These are phyloP conservation scores for Extremus antarcticus DNA, from an alignment of 495 filamentous ascomycete species.

Conservation along the genomic window DNA sequence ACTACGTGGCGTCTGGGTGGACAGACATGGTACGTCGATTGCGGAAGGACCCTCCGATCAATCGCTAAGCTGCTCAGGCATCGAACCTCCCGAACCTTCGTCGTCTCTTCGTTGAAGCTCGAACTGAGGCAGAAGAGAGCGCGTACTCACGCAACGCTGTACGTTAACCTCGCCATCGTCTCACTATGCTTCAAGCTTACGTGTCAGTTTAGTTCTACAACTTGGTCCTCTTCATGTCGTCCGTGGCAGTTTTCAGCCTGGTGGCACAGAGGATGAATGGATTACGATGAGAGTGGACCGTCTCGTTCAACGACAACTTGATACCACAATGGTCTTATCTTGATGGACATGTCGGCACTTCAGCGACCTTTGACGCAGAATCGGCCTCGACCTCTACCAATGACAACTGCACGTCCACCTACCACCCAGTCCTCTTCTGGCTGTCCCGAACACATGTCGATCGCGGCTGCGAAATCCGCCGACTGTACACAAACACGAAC, in stretches of 20 bases:
- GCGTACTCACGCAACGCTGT: conserved; percentile 89
- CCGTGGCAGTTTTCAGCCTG: conserved; percentile 83
- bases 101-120: conserved; percentile 89
- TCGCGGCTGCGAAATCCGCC: no score
- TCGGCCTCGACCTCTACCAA: no score
- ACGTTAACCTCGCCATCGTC: conserved; percentile 24
- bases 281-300: background rate
- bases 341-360: no score
- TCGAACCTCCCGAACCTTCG: conserved; percentile 83
- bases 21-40: conserved; percentile 1
- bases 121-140: conserved; percentile 88
- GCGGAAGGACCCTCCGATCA: background rate
- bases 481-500: no score
- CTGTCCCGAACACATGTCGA: no score
- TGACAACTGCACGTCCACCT: no score
- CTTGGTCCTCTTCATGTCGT: conserved; percentile 87
- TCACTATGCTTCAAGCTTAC: background rate
- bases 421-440: no score
- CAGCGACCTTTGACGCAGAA: no score
- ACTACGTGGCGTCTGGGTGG: background rate
- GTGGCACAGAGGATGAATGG: conserved; percentile 62
- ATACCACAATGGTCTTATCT: no score
- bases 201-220: conserved; percentile 76
- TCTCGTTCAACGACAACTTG: background rate
- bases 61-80: no score